Evolutionary conservation across 768 basidiomycete genomes (phyloP), one percentile per base, ranked within the genome.

Genomic region (Trametes cinnabarina): DNA sequence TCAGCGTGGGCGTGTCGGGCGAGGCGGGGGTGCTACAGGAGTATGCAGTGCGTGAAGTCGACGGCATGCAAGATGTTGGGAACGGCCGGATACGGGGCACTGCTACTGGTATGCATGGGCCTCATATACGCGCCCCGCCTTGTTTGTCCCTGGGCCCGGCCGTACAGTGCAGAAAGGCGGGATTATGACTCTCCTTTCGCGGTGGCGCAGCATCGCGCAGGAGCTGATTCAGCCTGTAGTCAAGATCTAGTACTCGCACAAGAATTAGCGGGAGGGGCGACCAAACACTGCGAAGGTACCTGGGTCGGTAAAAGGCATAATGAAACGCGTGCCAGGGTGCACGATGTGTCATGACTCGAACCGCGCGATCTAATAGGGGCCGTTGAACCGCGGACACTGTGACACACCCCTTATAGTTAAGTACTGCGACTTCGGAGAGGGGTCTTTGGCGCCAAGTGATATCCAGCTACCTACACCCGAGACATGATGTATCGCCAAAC

Each of bases 31-130:
- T 12, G 35, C 25, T 19, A 11, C 15, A 23, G 2, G 44, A 19
- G 37, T 28, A 52, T 42, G 51, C n/a, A 15, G 12, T 23, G 12
- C 25, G 25, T 26, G 25, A 26, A 26, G 44, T 46, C 44, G 44
- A 39, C 39, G 53, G 43, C 53, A 55, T 55, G 53, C 53, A 55
- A 55, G 34, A 39, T 55, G 23, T 4, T 20, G 15, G 23, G 8
- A 23, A 37, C 23, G 53, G 25, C 10, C 22, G 34, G 44, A 10
- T 15, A 20, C 17, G 7, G 44, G 10, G 34, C 34, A 25, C 15
- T 9, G 23, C 25, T 10, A 1, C 17, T 10, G 4, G 10, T 10
- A 17, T 4, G 22, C 3, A 10, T 12, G 20, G 23, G 25, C 44
- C 15, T 37, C 32, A 55, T 55, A 55, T 55, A 55, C 25, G 39